Evolutionary conservation across 768 basidiomycete species (phyloP), one percentile per base, ranked within the genome.

Genomic region (Termitomyces sp.): DNA sequence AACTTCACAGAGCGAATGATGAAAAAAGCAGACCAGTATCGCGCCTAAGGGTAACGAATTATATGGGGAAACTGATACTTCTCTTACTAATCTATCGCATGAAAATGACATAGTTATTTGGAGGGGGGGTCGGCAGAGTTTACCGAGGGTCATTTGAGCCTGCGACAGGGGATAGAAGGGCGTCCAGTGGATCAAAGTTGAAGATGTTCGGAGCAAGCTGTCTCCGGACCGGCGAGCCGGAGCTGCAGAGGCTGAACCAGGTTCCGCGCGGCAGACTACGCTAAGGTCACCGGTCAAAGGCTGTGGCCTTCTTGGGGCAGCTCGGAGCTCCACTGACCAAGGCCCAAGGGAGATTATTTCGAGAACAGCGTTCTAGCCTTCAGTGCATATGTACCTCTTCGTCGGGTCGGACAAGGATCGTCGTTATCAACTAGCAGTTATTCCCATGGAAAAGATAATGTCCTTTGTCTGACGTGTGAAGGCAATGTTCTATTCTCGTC

Each of bases 1-100:
- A 5, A 62, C 66, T 55, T 28, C 88, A 88, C 81, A 90, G 76
- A 7, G 46, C 57, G 55, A 49, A 55, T 59, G 57, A 61, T 51
- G 38, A 39, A 45, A 54, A 48, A n/a, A 33, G 51, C 13, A 7
- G 16, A 51, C 36, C n/a, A 18, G 20, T 9, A n/a, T 32, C 18
- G 9, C 11, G 12, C 28, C 28, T 28, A n/a, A 0, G n/a, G 7
- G 18, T 35, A 9, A n/a, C 9, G n/a, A 6, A 11, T 50, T 28
- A 4, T 55, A 42, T 40, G 12, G 40, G 39, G 18, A 32, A 55
- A 55, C 28, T 11, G 12, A 32, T 7, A 42, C 24, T 33, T 39
- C 39, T 40, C 22, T 55, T 40, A 55, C 53, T 40, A 54, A 54
- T 38, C 15, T 22, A 38, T 38, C 32, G 18, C 50, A 53, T 24